Evolutionary conservation across 352 stramenopile species (phyloP), one percentile per base, ranked within the genome.

Genomic region (Pythium monospermum): DNA sequence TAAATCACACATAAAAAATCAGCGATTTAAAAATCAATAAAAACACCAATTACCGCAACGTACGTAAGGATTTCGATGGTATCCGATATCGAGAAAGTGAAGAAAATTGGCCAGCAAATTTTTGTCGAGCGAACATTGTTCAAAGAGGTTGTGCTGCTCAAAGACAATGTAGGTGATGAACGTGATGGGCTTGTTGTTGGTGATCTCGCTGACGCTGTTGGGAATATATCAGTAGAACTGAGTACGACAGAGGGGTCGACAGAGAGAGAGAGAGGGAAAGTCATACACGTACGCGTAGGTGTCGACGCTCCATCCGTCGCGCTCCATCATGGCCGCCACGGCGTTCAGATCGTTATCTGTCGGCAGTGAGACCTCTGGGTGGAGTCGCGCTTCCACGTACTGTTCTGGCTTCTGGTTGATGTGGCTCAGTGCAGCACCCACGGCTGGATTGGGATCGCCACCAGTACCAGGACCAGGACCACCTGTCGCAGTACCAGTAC

Each of bases 81-180:
- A 92, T 6, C 81, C 81, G 39, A 84, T 80, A 55, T 92, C 81
- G 35, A 92, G 55, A 49, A 91, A 89, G 50, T 83, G 65, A 13
- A 91, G 69, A 35, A 90, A 90, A 40, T 90, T 92, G 26, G 74
- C 69, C n/a, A 92, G 60, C 5, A 77, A 74, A 40, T 75, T 76
- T 52, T 87, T 86, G 49, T 90, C 77, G n/a, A 90, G 57, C 3
- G 70, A 70, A 38, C 74, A 88, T 0, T 83, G 61, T 25, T 85
- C 75, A 44, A 89, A 90, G 2, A 90, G 65, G 49, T 92, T 89
- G 55, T 90, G 81, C 49, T 86, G 74, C 53, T 92, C 81, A 54
- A 92, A 90, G 15, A 81, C 73, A 32, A 90, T 87, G 54, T 86
- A 88, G 18, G 78, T 90, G 61, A 92, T 80, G 61, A 83, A 92